These are phyloP conservation scores for Pseudogymnoascus sp. DNA, from an alignment of 2,329 filamentous ascomycete species.

Conservation along the genomic window DNA sequence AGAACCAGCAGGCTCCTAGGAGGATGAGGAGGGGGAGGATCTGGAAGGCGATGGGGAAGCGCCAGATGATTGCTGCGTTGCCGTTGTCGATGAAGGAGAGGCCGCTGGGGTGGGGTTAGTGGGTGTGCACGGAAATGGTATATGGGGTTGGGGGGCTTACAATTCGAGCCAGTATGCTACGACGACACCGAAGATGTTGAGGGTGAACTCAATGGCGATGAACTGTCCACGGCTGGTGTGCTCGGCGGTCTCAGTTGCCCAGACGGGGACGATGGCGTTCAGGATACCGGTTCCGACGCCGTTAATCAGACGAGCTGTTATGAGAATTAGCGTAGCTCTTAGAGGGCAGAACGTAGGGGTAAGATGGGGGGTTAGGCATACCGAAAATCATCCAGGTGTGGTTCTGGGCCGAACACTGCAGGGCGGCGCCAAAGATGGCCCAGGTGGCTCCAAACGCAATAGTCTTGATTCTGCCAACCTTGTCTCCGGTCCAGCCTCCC, in stretches of 20 bases:
- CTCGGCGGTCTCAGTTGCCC: slow-evolving; percentile 64
- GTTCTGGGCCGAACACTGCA: slow-evolving; percentile 63
- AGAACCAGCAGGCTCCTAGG: slow-evolving; percentile 54
- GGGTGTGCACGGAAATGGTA: neutral
- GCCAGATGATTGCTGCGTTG: slow-evolving; percentile 54
- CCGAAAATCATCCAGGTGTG: slow-evolving; percentile 64
- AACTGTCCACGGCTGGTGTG: slow-evolving; percentile 63
- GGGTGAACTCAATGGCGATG: slow-evolving; percentile 65
- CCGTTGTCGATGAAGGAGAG: slow-evolving; percentile 55
- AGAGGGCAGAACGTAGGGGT: neutral
- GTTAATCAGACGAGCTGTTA: slow-evolving; percentile 49
- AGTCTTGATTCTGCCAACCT: slow-evolving; percentile 55
- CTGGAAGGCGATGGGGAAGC: slow-evolving; percentile 66
- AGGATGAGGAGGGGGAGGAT: slow-evolving; percentile 57
- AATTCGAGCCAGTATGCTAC: slow-evolving; percentile 37
- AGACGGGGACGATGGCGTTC: slow-evolving; percentile 65
- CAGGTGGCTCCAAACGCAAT: slow-evolving; percentile 54
- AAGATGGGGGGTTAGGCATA: slow-evolving; percentile 31
- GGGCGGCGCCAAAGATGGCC: slow-evolving; percentile 53
- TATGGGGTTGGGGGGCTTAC: slow-evolving; percentile 25
- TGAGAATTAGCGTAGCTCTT: neutral
- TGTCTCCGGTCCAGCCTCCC: slow-evolving; percentile 60
- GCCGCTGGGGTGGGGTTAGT: slow-evolving; percentile 35
- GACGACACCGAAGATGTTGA: slow-evolving; percentile 59
- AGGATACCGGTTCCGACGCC: slow-evolving; percentile 64